Evolutionary conservation across 208 protist species (phyloP).

Genomic region (Acanthamoeba royreba): DNA sequence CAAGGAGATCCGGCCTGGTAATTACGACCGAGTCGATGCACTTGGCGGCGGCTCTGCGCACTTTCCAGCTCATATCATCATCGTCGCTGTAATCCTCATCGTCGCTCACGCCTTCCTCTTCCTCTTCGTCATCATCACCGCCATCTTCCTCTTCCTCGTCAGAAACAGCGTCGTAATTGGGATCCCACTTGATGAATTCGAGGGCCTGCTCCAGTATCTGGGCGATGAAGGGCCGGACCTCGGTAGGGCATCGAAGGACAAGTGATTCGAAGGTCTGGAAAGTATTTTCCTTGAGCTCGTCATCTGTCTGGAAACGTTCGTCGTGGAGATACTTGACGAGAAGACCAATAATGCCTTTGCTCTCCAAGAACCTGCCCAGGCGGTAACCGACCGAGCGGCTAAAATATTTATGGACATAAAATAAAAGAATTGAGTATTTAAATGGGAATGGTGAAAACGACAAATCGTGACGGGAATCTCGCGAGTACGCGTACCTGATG

Average conservation of each 20-base stretch:
- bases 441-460: too few relatives aligned
- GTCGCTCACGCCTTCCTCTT: conserved; percentile 19
- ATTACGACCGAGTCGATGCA: conserved; percentile 75
- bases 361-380: conserved; percentile 76
- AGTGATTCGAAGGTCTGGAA: conserved; percentile 81
- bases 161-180: conserved; percentile 82
- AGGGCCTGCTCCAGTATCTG: conserved; percentile 64
- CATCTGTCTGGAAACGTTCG: conserved; percentile 70
- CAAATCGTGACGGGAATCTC: too few relatives aligned
- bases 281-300: conserved; percentile 76
- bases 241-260: conserved; percentile 75
- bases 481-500: conserved; percentile 48
- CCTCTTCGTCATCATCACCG: conserved; percentile 70
- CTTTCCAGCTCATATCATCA: conserved; percentile 87
- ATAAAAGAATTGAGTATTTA: neutral
- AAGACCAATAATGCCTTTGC: conserved; percentile 65
- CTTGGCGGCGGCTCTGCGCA: conserved; percentile 79
- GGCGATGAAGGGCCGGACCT: conserved; percentile 68
- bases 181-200: conserved; percentile 82
- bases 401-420: conserved; percentile 1
- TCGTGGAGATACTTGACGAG: conserved; percentile 64
- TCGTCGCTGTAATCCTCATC: conserved; percentile 79
- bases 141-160: conserved; percentile 61
- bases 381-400: conserved; percentile 74
- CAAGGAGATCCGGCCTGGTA: conserved; percentile 75